phyloP scores from a whole-genome alignment of 306 rosid species.

The Dryas alaskensis region DNA sequence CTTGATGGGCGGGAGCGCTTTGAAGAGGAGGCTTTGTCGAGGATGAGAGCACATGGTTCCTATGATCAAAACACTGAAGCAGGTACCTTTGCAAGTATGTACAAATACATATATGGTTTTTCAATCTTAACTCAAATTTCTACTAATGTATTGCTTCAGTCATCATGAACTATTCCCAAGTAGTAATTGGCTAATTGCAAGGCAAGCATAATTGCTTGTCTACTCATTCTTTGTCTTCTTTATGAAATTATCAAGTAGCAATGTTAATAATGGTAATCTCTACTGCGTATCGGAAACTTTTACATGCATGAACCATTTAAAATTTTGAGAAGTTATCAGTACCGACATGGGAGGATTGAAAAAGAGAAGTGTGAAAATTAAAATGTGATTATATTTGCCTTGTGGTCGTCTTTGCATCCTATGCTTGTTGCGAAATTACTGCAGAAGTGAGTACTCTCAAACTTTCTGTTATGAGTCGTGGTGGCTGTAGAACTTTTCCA shows the following conservation, averaged over 20 bases:
- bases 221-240: neutral
- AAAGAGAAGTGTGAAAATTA: neutral
- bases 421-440: no score
- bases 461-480: neutral
- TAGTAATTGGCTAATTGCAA: neutral
- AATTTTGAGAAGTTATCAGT: neutral
- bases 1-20: conserved; percentile 98
- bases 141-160: neutral
- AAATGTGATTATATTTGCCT: no score
- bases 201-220: neutral
- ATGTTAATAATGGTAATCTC: neutral
- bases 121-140: conserved; percentile 5
- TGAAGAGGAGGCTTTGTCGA: conserved; percentile 75
- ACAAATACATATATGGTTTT: neutral
- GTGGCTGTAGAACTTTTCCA: neutral
- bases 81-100: conserved; percentile 41
- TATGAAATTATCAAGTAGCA: neutral
- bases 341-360: neutral
- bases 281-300: neutral
- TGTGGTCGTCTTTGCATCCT: no score
- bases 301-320: neutral
- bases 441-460: neutral
- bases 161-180: neutral
- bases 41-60: conserved; percentile 46
- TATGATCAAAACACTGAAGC: conserved; percentile 37